Percentiles rank a stretch among this genome's conserved stretches.
phyloP scores from a whole-genome alignment of 1,284 basidiomycete genomes.

The Papiliotrema flavescens region DNA sequence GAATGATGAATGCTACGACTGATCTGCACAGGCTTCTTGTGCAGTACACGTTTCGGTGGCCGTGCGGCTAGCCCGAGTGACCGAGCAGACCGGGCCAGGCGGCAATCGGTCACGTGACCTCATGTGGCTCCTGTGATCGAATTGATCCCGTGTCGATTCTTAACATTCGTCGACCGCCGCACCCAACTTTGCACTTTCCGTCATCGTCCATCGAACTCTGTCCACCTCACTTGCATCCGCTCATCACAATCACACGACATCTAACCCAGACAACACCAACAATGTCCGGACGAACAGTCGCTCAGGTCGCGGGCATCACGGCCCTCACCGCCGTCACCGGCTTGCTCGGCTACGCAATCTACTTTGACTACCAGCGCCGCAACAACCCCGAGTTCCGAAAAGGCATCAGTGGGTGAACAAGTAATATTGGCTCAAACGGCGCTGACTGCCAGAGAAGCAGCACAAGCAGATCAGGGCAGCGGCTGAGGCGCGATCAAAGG shows the following conservation, averaged over 20 bases:
- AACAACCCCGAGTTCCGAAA: constrained; percentile 85
- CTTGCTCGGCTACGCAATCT: constrained; percentile 73
- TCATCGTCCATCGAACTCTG: not conserved
- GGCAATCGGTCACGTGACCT: no score
- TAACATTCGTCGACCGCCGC: no score
- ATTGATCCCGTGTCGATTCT: no score
- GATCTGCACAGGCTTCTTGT: no score
- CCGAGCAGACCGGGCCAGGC: no score
- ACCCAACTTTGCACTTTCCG: not conserved
- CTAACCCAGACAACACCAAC: not conserved
- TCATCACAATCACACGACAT: no score
- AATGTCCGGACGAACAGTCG: constrained; percentile 35
- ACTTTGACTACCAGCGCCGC: constrained; percentile 93
- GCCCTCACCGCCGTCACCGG: constrained; percentile 59
- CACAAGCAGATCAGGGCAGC: constrained; percentile 67
- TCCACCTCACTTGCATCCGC: not conserved
- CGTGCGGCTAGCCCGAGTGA: no score
- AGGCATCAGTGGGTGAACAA: constrained; percentile 67
- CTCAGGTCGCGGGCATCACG: constrained; percentile 62
- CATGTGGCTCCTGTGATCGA: no score
- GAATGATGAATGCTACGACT: no score
- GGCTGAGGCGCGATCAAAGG: constrained; percentile 59
- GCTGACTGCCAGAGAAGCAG: constrained; percentile 66
- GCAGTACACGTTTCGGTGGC: no score
- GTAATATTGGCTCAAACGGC: constrained; percentile 2